phyloP scores from a whole-genome alignment of 352 stramenopile species.

The Phytophthora fragariaefolia region DNA sequence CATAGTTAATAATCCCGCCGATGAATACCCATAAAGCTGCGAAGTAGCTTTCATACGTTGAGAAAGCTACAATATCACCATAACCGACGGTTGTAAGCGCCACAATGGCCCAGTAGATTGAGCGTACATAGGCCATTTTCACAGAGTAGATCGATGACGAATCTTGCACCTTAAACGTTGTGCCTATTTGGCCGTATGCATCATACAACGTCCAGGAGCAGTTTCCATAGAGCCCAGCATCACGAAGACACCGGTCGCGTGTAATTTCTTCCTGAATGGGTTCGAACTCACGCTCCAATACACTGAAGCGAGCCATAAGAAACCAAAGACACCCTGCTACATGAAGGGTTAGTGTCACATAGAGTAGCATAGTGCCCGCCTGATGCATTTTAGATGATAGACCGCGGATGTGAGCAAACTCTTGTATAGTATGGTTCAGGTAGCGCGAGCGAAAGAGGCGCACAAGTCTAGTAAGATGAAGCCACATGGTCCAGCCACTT shows the following conservation, averaged over 20 bases:
- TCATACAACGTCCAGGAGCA: constrained; percentile 82
- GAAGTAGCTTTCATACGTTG: constrained; percentile 72
- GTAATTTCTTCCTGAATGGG: constrained; percentile 40
- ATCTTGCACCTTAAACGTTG: constrained; percentile 46
- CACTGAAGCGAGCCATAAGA: constrained; percentile 69
- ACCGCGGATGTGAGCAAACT: constrained; percentile 55
- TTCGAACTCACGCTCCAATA: constrained; percentile 40
- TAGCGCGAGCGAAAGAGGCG: constrained; percentile 62
- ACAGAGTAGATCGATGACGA: constrained; percentile 47
- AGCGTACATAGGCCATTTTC: constrained; percentile 72
- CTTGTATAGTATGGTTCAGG: constrained; percentile 55
- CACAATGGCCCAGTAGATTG: constrained; percentile 81
- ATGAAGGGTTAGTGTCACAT: constrained; percentile 69
- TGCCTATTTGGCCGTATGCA: constrained; percentile 66
- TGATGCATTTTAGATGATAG: constrained; percentile 71
- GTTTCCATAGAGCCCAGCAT: constrained; percentile 58
- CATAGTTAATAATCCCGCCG: constrained; percentile 80
- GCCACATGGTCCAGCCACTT: constrained; percentile 42
- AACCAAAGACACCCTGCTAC: constrained; percentile 78
- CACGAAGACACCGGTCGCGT: constrained; percentile 49
- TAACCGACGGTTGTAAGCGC: constrained; percentile 80
- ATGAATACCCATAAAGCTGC: constrained; percentile 72
- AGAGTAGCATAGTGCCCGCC: constrained; percentile 65
- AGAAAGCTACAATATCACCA: constrained; percentile 79
- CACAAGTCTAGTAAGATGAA: constrained; percentile 53